Evolutionary conservation across 2,329 filamentous ascomycete species (phyloP).

Genomic region (Dactylonectria macrodidyma): DNA sequence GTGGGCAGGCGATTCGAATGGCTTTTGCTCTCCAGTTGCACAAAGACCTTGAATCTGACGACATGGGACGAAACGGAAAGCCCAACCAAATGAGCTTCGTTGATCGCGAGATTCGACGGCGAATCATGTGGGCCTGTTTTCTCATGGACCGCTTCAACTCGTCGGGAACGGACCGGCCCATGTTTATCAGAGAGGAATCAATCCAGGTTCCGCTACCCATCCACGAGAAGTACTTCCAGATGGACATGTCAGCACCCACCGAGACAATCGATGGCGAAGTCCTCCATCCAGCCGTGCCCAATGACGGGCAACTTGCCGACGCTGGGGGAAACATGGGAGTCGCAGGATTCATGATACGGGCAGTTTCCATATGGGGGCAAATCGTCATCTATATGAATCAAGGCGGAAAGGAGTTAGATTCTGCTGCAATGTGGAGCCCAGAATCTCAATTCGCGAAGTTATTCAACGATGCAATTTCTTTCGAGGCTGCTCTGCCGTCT

Average conservation of each 20-base stretch:
- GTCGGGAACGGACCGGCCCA: slow-evolving; percentile 91
- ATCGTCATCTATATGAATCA: slow-evolving; percentile 93
- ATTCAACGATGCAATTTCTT: slow-evolving; percentile 78
- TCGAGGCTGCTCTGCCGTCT: slow-evolving; percentile 78
- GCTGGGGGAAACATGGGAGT: slow-evolving; percentile 92
- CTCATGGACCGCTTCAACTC: slow-evolving; percentile 98
- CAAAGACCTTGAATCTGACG: slow-evolving; percentile 89
- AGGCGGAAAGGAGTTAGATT: slow-evolving; percentile 85
- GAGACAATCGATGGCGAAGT: slow-evolving; percentile 84
- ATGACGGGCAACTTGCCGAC: slow-evolving; percentile 76
- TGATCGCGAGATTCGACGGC: slow-evolving; percentile 90
- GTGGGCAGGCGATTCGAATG: slow-evolving; percentile 96
- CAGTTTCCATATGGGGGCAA: slow-evolving; percentile 90
- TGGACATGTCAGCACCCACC: slow-evolving; percentile 91
- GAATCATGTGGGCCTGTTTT: slow-evolving; percentile 99
- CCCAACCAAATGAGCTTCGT: slow-evolving; percentile 84
- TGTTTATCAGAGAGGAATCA: slow-evolving; percentile 91
- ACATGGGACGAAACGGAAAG: slow-evolving; percentile 73
- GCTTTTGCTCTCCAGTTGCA: slow-evolving; percentile 96
- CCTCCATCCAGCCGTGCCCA: slow-evolving; percentile 72
- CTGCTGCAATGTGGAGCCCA: slow-evolving; percentile 83
- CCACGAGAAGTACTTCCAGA: slow-evolving; percentile 89
- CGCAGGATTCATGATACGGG: slow-evolving; percentile 88
- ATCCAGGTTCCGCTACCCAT: slow-evolving; percentile 92
- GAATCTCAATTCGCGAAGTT: slow-evolving; percentile 84